These are phyloP conservation scores for Penicillium sp. DNA, from an alignment of 2,329 filamentous ascomycete species.

Conservation along the genomic window DNA sequence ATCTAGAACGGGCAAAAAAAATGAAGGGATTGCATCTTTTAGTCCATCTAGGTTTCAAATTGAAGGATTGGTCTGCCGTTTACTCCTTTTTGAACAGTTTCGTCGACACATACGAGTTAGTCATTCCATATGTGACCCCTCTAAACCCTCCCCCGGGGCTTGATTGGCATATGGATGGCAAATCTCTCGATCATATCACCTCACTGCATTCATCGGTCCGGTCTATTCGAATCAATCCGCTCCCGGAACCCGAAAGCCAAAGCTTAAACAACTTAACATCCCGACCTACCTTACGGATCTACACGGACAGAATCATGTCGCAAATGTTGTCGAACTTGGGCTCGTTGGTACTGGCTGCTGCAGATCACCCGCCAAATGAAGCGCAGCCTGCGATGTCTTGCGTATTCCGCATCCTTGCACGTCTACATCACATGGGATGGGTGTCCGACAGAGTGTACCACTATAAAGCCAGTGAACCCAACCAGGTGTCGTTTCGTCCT, in stretches of 20 bases:
- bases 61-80: conserved; percentile 43
- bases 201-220: no score
- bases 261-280: conserved; percentile 25
- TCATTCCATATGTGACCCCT: conserved; percentile 19
- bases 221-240: no score
- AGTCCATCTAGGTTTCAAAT: conserved; percentile 38
- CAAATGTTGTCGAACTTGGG: conserved; percentile 43
- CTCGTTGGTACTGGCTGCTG: conserved; percentile 42
- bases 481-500: conserved; percentile 37
- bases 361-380: conserved; percentile 35
- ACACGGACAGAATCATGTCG: conserved; percentile 31
- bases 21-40: conserved; percentile 37
- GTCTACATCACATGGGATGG: conserved; percentile 45
- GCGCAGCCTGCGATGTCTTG: conserved; percentile 43
- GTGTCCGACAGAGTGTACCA: conserved; percentile 47
- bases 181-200: conserved; percentile 34
- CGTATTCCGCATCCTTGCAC: conserved; percentile 45
- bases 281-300: conserved; percentile 24
- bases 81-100: conserved; percentile 39
- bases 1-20: conserved; percentile 32
- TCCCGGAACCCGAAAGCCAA: conserved; percentile 7
- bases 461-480: conserved; percentile 29
- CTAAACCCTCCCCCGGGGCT: conserved; percentile 7
- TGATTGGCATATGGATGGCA: conserved; percentile 15
- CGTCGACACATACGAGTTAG: conserved; percentile 36